Conservation (phyloP, 1,139 yeast species). For the Diutina pseudorugosa region DNA sequence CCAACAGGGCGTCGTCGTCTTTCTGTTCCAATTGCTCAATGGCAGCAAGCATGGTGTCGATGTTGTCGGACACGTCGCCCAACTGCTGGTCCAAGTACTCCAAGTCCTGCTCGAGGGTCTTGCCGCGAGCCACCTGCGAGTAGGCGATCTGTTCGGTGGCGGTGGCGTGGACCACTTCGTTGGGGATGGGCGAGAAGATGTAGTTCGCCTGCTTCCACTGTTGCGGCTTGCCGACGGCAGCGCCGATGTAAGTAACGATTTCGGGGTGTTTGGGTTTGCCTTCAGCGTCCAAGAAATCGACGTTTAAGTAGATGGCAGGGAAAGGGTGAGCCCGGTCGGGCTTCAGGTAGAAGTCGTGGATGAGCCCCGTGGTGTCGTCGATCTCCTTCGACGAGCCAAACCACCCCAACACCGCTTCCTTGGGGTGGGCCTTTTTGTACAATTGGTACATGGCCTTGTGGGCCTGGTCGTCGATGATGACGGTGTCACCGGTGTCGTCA, state of each 20-base stretch:
- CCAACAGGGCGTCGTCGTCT: constrained; percentile 25
- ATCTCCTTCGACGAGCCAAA: constrained; percentile 57
- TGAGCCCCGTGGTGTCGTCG: constrained; percentile 67
- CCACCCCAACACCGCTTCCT: constrained; percentile 80
- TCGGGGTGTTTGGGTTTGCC: constrained; percentile 24
- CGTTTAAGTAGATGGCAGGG: constrained; percentile 73
- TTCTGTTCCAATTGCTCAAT: constrained; percentile 36
- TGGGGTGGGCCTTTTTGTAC: constrained; percentile 71
- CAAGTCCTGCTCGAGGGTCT: constrained; percentile 2
- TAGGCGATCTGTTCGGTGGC: constrained; percentile 45
- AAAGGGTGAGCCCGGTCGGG: constrained; percentile 57
- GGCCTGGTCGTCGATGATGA: constrained; percentile 63
- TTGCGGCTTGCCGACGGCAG: constrained; percentile 51
- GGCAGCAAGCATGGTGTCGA: constrained; percentile 43
- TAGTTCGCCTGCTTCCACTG: constrained; percentile 25
- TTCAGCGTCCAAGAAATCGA: constrained; percentile 21
- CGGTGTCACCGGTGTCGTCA: constrained; percentile 62
- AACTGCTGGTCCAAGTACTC: constrained; percentile 12
- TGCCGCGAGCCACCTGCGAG: constrained; percentile 1
- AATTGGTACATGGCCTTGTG: constrained; percentile 62
- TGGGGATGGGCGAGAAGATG: constrained; percentile 71
- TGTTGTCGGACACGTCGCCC: constrained; percentile 34
- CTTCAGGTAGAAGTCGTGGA: constrained; percentile 74
- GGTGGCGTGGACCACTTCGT: constrained; percentile 47
- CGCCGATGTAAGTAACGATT: constrained; percentile 62